phyloP scores from a whole-genome alignment of 352 stramenopile genomes.

The Phytophthora quininea region DNA sequence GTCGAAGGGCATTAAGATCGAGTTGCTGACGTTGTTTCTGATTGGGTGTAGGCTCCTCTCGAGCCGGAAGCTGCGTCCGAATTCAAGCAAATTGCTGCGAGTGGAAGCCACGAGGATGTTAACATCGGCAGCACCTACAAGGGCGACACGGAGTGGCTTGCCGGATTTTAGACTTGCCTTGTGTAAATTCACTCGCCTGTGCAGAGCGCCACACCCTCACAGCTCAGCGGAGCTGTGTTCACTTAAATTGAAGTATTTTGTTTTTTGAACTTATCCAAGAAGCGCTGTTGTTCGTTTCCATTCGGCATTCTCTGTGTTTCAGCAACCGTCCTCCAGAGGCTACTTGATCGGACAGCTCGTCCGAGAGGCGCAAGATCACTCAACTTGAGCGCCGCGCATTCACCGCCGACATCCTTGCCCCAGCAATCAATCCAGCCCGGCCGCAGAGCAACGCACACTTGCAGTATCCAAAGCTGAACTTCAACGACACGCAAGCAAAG shows the following conservation, averaged over 20 bases:
- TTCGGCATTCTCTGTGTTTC: too few relatives aligned
- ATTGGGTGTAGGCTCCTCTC: slow-evolving; percentile 62
- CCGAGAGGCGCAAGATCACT: too few relatives aligned
- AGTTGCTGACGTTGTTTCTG: slow-evolving; percentile 3
- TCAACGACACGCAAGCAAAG: not conserved
- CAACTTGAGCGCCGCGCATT: too few relatives aligned
- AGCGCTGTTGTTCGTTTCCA: too few relatives aligned
- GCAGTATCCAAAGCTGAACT: slow-evolving; percentile 3
- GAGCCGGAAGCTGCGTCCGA: slow-evolving; percentile 67
- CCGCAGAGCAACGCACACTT: not conserved
- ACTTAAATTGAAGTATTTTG: slow-evolving; percentile 37
- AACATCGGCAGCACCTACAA: slow-evolving; percentile 80
- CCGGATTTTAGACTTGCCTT: slow-evolving; percentile 57
- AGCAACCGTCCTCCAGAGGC: too few relatives aligned
- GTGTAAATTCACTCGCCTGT: slow-evolving; percentile 28
- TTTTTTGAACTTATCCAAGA: not conserved
- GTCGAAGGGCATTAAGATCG: not conserved
- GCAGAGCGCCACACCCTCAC: not conserved
- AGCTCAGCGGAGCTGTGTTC: not conserved
- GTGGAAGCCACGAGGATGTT: slow-evolving; percentile 49
- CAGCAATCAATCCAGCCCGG: not conserved
- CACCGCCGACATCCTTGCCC: too few relatives aligned
- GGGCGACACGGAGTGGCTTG: slow-evolving; percentile 78
- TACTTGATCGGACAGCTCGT: too few relatives aligned
- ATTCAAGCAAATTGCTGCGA: slow-evolving; percentile 77